Evolutionary conservation across 495 filamentous ascomycete species (phyloP), one percentile per base, ranked within the genome.

Genomic region (Neurospora sp.): DNA sequence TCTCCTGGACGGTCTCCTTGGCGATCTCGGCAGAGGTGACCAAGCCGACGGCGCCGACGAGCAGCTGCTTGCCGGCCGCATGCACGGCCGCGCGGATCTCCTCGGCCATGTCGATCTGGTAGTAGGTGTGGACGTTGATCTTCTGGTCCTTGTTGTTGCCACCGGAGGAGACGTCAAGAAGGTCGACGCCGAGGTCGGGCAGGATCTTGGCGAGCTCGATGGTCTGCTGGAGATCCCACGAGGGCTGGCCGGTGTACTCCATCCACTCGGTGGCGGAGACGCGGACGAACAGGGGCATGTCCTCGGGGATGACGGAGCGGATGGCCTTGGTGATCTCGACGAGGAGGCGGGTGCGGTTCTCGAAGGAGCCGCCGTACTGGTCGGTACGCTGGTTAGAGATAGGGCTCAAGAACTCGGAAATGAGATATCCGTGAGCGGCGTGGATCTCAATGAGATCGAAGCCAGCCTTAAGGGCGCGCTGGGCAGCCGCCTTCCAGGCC

Each of bases 261-360:
- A 94, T 86, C 89, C 91, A 92, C 76, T 94, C 93, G 0, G 90
- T 90, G 10, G 88, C 87, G 71, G 88, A 91, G 79, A 94, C 87
- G 9, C 92, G 87, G 38, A 93, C 76, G 75, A 92, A 87, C 27
- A 94, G 79, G 5, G 91, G 90, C 84, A 89, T 91, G 0, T 76
- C 76, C 9, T 79, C 78, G 4, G 91, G 91, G 41, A 93, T 88
- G 3, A 80, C 83, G 38, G 76, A 80, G 69, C 88, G 79, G 16
- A 86, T 74, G 35, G 83, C 81, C n/a, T 83, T 73, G 73, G 85
- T 80, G 40, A 84, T 77, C 73, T 88, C 86, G 35, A 85, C 37
- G 37, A 85, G 74, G 5, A 89, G 46, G 8, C 86, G 79, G 7
- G 78, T 85, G 71, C 89, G 83, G 80, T 89, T 89, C 75, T 86